phyloP scores from a whole-genome alignment of 768 basidiomycete species.

The Fistulinella prunicolor region DNA sequence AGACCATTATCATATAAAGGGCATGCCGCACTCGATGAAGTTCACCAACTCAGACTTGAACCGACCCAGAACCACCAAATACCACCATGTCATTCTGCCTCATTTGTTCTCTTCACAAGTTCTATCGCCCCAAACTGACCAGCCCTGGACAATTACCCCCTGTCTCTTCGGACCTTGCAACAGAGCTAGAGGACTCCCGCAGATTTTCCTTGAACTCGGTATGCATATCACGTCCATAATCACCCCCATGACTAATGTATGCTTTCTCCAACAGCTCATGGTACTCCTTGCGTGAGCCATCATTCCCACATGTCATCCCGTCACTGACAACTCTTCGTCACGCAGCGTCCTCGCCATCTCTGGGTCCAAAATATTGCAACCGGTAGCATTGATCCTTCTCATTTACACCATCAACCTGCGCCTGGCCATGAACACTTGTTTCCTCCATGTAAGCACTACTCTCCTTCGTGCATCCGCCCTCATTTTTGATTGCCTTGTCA shows the following conservation, averaged over 20 bases:
- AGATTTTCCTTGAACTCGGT: conserved; percentile 20
- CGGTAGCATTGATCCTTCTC: conserved; percentile 10
- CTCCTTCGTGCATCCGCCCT: neutral
- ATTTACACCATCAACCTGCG: conserved; percentile 19
- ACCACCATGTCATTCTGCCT: conserved; percentile 3
- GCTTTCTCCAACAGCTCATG: conserved; percentile 5
- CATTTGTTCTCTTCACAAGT: neutral
- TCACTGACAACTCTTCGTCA: neutral
- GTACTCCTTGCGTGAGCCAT: conserved; percentile 18
- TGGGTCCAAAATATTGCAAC: conserved; percentile 5
- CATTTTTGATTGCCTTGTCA: neutral
- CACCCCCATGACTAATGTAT: neutral
- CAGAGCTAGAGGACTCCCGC: conserved; percentile 11
- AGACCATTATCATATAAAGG: too few relatives aligned
- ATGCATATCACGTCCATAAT: neutral
- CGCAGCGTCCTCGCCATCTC: neutral
- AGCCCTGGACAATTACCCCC: neutral
- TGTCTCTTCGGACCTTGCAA: neutral
- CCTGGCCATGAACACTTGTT: conserved; percentile 3
- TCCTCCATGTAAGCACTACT: conserved; percentile 7
- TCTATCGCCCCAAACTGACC: neutral
- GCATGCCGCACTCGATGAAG: too few relatives aligned
- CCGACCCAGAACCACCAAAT: neutral
- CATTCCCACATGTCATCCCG: neutral
- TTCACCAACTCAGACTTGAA: too few relatives aligned